Evolutionary conservation across 1,284 basidiomycete species (phyloP).

Genomic region (Cutaneotrichosporon sp.): DNA sequence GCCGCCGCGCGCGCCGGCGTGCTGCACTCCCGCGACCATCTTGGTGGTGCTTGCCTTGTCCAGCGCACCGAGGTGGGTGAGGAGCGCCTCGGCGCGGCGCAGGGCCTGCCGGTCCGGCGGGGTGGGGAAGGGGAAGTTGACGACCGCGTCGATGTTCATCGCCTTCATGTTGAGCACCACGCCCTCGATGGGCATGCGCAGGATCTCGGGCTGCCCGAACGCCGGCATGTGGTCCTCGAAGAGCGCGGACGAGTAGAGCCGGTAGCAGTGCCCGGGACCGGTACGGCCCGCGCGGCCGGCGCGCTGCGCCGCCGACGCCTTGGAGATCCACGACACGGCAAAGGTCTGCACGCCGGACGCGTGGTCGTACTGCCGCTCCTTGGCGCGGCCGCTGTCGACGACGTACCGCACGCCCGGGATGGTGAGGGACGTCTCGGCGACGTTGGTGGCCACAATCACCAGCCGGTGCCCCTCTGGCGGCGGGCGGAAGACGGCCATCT

Average conservation of each 20-base stretch:
- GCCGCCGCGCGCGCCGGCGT: slow-evolving; percentile 56
- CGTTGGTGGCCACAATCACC: slow-evolving; percentile 74
- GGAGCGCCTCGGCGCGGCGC: slow-evolving; percentile 75
- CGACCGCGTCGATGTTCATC: slow-evolving; percentile 96
- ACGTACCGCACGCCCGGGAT: slow-evolving; percentile 77
- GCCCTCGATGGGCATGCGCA: slow-evolving; percentile 95
- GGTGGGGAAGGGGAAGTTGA: slow-evolving; percentile 98
- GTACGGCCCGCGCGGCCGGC: slow-evolving; percentile 75
- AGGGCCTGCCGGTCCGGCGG: slow-evolving; percentile 82
- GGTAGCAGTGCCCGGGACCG: slow-evolving; percentile 76
- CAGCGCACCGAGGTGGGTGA: slow-evolving; percentile 83
- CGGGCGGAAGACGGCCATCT: slow-evolving; percentile 70
- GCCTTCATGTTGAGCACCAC: slow-evolving; percentile 98
- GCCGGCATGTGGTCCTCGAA: slow-evolving; percentile 89
- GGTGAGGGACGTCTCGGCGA: slow-evolving; percentile 76
- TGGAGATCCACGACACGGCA: slow-evolving; percentile 72
- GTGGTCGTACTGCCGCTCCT: slow-evolving; percentile 71
- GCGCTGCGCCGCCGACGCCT: slow-evolving; percentile 71
- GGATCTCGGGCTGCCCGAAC: slow-evolving; percentile 88
- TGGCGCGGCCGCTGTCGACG: slow-evolving; percentile 72
- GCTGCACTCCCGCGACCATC: slow-evolving; percentile 49
- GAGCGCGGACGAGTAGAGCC: slow-evolving; percentile 71
- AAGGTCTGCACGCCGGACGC: slow-evolving; percentile 68
- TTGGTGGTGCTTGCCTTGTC: slow-evolving; percentile 54
- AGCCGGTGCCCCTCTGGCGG: slow-evolving; percentile 66